Base-by-base conservation (phyloP, 2,329 filamentous ascomycete genomes). In the Amylocarpus encephaloides region DNA sequence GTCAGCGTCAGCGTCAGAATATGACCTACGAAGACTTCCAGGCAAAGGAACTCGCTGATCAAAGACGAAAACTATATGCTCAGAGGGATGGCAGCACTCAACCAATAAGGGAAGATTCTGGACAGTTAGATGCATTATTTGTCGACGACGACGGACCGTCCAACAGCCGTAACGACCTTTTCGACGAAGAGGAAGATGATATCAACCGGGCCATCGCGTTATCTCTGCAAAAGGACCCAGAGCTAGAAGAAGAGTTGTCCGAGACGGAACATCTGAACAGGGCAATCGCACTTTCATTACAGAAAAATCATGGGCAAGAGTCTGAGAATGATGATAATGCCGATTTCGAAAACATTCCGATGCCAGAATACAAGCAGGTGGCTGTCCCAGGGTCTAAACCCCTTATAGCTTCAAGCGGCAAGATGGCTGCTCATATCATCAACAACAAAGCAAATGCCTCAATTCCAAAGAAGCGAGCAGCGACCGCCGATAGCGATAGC, bases 221-320 rank as follows among this genome's bases (percentile, higher is more conserved):
- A 70, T 96, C 92, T 7, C 69, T 96, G 32, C 79, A 83, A 57
- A 82, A 58, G 38, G 60, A 60, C 29, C 48, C 39, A 6, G 48
- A 46, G n/a, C 49, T 50, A 32, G 19, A 26, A 4, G 55, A 48
- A 13, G 70, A 74, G 35, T 67, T 72, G 6, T 74, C 77, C 13
- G 82, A 87, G 35, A 86, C 91, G 15, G 83, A 87, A 55, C 88
- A 95, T 46, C 73, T 97, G 5, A 82, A 82, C 52, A 78, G 77
- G 54, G 91, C 92, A 11, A 95, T 97, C 62, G 86, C 86, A 1
- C 75, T 97, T 68, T 97, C 92, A 5, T 70, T 97, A 34, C 78
- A 84, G 58, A 83, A 73, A n/a, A 76, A 83, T 43, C 73, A 82
- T 52, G 70, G 67, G 0, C 54, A 68, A 9, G 54, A 66, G 38